Evolutionary conservation across 108 stramenopile genomes (phyloP).

Genomic region (Cyclotella atomus): DNA sequence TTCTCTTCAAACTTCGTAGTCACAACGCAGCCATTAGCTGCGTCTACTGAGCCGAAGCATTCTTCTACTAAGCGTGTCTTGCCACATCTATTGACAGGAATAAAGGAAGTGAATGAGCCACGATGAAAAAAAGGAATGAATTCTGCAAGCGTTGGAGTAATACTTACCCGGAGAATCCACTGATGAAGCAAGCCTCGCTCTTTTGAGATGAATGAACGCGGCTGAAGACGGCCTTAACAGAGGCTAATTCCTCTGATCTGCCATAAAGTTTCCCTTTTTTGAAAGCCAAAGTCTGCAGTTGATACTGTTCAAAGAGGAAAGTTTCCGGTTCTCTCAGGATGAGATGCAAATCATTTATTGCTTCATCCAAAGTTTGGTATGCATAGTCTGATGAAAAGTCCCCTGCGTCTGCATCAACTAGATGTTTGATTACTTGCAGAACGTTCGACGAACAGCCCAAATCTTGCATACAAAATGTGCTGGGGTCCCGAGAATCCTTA

Average conservation of each 20-base stretch:
- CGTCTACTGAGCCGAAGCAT: background rate
- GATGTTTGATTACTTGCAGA: conserved; percentile 6
- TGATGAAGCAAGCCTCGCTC: conserved; percentile 12
- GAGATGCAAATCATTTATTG: conserved; percentile 10
- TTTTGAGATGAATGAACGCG: conserved; percentile 2
- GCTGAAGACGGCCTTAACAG: conserved; percentile 10
- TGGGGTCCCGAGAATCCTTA: too few species aligned
- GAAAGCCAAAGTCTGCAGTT: background rate
- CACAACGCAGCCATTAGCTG: conserved; percentile 8
- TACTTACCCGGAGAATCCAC: conserved; percentile 17
- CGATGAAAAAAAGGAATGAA: background rate
- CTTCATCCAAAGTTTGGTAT: background rate
- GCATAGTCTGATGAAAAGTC: background rate
- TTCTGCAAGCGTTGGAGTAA: background rate
- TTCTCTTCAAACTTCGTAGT: conserved; percentile 12
- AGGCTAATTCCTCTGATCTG: background rate
- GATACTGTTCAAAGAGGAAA: conserved; percentile 4
- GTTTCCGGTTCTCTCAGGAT: conserved; percentile 4
- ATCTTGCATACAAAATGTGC: conserved; percentile 13
- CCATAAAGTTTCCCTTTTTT: conserved; percentile 13
- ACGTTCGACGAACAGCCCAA: conserved; percentile 7
- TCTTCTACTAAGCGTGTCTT: conserved; percentile 14
- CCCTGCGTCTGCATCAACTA: background rate
- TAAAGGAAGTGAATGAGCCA: too few species aligned
- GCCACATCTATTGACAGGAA: too few species aligned